Evolutionary conservation across 1,284 basidiomycete species (phyloP).

Genomic region (Ganoderma boninense): DNA sequence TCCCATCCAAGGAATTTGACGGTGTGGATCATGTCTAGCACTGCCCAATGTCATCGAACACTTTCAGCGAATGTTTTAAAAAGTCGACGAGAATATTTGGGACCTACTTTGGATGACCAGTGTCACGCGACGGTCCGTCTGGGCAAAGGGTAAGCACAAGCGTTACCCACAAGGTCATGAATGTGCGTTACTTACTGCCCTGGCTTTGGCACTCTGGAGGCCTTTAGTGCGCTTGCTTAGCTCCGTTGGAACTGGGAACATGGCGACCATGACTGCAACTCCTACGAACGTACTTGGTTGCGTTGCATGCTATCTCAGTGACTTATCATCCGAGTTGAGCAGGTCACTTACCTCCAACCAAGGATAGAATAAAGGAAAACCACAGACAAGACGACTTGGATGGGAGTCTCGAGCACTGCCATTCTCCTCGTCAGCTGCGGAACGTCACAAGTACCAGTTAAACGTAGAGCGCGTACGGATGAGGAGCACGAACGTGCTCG

Average conservation of each 20-base stretch:
- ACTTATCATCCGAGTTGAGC: background rate
- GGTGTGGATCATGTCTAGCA: slow-evolving; percentile 21
- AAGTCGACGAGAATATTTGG: background rate
- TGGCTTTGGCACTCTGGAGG: slow-evolving; percentile 28
- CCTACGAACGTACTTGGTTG: slow-evolving; percentile 55
- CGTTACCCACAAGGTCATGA: slow-evolving; percentile 27
- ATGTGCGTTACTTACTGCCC: slow-evolving; percentile 27
- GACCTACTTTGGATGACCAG: slow-evolving; percentile 15
- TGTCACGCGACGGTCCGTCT: slow-evolving; percentile 17
- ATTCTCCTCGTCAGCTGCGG: background rate
- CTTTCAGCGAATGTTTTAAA: background rate
- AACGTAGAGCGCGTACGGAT: slow-evolving; percentile 30
- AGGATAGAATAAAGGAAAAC: slow-evolving; percentile 53
- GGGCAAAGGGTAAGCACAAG: slow-evolving; percentile 13
- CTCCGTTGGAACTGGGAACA: slow-evolving; percentile 57
- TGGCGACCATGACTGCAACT: slow-evolving; percentile 54
- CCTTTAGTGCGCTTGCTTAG: slow-evolving; percentile 31
- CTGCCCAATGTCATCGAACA: background rate
- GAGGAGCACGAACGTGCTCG: slow-evolving; percentile 41
- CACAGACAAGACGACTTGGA: slow-evolving; percentile 47
- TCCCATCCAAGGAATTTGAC: slow-evolving; percentile 21
- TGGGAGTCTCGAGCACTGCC: slow-evolving; percentile 43
- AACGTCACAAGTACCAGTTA: background rate
- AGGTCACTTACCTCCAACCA: slow-evolving; percentile 48
- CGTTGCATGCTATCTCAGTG: background rate